These are phyloP conservation scores for Dactylellina sp. DNA, from an alignment of 2,329 filamentous ascomycete genomes.

Conservation along the genomic window DNA sequence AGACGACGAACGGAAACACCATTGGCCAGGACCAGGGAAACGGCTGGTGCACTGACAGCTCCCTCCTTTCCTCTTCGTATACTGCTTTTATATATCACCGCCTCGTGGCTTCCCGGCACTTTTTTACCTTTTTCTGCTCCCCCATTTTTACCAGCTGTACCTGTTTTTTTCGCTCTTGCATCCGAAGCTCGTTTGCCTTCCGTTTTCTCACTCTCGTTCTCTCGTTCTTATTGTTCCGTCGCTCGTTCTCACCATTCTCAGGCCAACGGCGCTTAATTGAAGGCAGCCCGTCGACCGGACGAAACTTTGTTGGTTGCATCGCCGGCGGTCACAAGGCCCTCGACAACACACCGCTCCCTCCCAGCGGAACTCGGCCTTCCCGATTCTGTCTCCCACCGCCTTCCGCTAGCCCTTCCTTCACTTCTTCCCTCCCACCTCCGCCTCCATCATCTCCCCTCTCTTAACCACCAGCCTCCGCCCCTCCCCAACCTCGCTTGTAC, in stretches of 20 bases:
- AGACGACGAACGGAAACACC: conserved; percentile 24
- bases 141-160: background rate
- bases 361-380: conserved; percentile 25
- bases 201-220: conserved; percentile 6
- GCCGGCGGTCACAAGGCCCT: conserved; percentile 28
- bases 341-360: conserved; percentile 29
- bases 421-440: conserved; percentile 24
- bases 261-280: conserved; percentile 43
- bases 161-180: conserved; percentile 1
- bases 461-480: conserved; percentile 12
- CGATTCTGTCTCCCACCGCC: conserved; percentile 30
- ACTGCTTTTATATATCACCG: conserved; percentile 25
- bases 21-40: conserved; percentile 46
- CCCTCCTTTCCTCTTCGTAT: conserved; percentile 1
- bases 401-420: conserved; percentile 11
- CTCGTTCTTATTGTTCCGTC: conserved; percentile 1
- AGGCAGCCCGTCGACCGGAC: background rate
- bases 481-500: conserved; percentile 6
- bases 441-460: conserved; percentile 22
- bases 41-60: conserved; percentile 52
- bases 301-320: background rate
- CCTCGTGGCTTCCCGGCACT: conserved; percentile 35
- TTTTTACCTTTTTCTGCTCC: conserved; percentile 37
- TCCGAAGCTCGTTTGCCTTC: conserved; percentile 11
- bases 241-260: conserved; percentile 13